These are phyloP conservation scores for Saccharomycopsis sp. DNA, from an alignment of 805 yeast genomes.

Conservation along the genomic window DNA sequence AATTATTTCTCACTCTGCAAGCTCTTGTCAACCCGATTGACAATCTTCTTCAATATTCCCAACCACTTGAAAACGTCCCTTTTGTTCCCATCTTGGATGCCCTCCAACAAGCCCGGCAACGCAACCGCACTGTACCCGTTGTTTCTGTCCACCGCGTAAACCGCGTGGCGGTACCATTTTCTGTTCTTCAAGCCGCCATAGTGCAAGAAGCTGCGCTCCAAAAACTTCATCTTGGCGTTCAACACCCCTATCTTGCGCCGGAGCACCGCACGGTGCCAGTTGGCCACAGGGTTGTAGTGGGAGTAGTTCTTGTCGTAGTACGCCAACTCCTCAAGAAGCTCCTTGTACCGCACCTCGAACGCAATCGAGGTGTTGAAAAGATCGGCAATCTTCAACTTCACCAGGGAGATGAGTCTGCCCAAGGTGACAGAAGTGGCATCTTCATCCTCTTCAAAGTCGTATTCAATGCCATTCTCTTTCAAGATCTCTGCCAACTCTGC, in stretches of 20 bases:
- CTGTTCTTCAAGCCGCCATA: conserved; percentile 42
- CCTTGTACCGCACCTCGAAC: not conserved
- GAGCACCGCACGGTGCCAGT: not conserved
- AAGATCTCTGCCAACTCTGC: not conserved
- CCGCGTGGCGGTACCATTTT: conserved; percentile 49
- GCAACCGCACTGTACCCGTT: conserved; percentile 55
- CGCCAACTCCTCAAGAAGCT: conserved; percentile 4
- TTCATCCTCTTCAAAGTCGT: not conserved
- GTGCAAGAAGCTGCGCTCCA: conserved; percentile 40
- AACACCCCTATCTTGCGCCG: conserved; percentile 22
- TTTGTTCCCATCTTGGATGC: conserved; percentile 39
- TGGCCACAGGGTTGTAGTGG: conserved; percentile 15
- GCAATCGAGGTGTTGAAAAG: not conserved
- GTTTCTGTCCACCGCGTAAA: conserved; percentile 51
- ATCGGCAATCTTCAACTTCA: not conserved
- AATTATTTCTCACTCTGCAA: conserved; percentile 3
- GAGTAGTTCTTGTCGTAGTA: conserved; percentile 16
- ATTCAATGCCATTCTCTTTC: not conserved
- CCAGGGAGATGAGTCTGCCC: not conserved
- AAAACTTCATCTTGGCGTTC: conserved; percentile 33
- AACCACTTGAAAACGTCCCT: conserved; percentile 33
- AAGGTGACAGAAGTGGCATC: not conserved
- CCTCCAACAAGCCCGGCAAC: conserved; percentile 47
- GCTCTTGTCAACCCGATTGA: conserved; percentile 6
- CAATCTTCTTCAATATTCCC: conserved; percentile 24